Evolutionary conservation across 2,329 filamentous ascomycete species (phyloP).

Genomic region (Exophiala calicioides): DNA sequence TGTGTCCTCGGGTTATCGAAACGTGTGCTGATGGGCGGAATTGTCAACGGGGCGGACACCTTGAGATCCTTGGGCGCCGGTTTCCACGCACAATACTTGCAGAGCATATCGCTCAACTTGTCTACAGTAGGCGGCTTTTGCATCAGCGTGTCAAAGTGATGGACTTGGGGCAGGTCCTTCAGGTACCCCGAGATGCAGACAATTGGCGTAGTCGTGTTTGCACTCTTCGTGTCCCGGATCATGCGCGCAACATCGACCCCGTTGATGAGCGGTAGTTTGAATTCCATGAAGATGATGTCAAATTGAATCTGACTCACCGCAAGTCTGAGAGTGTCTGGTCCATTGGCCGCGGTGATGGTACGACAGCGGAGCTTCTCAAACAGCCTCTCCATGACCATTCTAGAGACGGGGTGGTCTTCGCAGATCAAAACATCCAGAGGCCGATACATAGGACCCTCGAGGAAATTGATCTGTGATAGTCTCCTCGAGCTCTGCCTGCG

Average conservation of each 20-base stretch:
- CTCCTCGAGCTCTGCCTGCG: slow-evolving; percentile 93
- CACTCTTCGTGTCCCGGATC: slow-evolving; percentile 95
- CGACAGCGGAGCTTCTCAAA: slow-evolving; percentile 93
- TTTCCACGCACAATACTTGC: slow-evolving; percentile 90
- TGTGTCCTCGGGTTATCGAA: slow-evolving; percentile 58
- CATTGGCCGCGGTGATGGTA: slow-evolving; percentile 87
- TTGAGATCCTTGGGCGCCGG: slow-evolving; percentile 64
- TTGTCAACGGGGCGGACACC: slow-evolving; percentile 57
- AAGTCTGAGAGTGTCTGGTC: slow-evolving; percentile 87
- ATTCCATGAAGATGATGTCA: slow-evolving; percentile 98
- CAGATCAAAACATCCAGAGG: slow-evolving; percentile 94
- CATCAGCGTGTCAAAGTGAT: slow-evolving; percentile 93
- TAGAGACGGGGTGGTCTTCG: slow-evolving; percentile 94
- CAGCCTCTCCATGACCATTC: slow-evolving; percentile 98
- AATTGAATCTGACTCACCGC: slow-evolving; percentile 98
- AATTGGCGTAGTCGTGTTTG: slow-evolving; percentile 91
- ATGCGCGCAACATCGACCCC: slow-evolving; percentile 94
- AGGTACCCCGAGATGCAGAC: slow-evolving; percentile 96
- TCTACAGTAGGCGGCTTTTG: slow-evolving; percentile 95
- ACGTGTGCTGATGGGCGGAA: slow-evolving; percentile 35
- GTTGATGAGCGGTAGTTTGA: slow-evolving; percentile 90
- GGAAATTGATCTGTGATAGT: slow-evolving; percentile 84
- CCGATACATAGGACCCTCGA: slow-evolving; percentile 81
- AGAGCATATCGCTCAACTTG: slow-evolving; percentile 85
- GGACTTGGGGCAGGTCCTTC: slow-evolving; percentile 92